Percentiles rank a stretch among this genome's conserved stretches.
Evolutionary conservation across 768 basidiomycete genomes (phyloP).

Genomic region (Wakefieldia striispora): DNA sequence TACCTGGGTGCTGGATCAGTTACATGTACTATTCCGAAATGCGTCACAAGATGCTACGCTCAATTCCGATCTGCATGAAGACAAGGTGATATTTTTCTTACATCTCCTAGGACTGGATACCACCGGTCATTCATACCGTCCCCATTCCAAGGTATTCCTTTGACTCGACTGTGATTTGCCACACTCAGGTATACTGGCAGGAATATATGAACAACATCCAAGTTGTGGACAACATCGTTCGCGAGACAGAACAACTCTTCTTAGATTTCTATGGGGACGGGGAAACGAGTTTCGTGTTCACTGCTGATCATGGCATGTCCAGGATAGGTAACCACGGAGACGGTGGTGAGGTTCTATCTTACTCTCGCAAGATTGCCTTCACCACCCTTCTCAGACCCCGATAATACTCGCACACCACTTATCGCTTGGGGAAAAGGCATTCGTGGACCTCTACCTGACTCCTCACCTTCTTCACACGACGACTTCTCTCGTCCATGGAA

Average conservation of each 20-base stretch:
- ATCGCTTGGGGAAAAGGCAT: conserved; percentile 82
- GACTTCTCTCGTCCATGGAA: conserved; percentile 65
- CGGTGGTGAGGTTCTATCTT: conserved; percentile 52
- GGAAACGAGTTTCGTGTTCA: conserved; percentile 76
- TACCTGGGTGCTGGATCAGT: conserved; percentile 73
- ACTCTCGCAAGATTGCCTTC: conserved; percentile 2
- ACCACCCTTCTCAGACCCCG: conserved; percentile 59
- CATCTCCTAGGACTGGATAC: conserved; percentile 85
- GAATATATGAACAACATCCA: conserved; percentile 87
- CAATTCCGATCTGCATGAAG: conserved; percentile 48
- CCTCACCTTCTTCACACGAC: conserved; percentile 60
- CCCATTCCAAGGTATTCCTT: conserved; percentile 65
- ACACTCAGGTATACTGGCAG: conserved; percentile 31
- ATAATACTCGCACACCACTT: conserved; percentile 83
- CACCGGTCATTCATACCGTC: conserved; percentile 83
- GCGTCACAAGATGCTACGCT: conserved; percentile 53
- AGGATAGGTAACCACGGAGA: conserved; percentile 87
- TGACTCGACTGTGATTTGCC: neutral
- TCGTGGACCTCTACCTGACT: conserved; percentile 62
- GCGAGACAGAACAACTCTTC: conserved; percentile 60
- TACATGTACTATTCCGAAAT: conserved; percentile 60
- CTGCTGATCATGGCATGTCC: conserved; percentile 91
- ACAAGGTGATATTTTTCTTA: conserved; percentile 74
- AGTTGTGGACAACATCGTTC: conserved; percentile 74
- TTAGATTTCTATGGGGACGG: conserved; percentile 63